Conservation (phyloP, 2,329 filamentous ascomycete species). For the Aspergillus novoparasiticus region DNA sequence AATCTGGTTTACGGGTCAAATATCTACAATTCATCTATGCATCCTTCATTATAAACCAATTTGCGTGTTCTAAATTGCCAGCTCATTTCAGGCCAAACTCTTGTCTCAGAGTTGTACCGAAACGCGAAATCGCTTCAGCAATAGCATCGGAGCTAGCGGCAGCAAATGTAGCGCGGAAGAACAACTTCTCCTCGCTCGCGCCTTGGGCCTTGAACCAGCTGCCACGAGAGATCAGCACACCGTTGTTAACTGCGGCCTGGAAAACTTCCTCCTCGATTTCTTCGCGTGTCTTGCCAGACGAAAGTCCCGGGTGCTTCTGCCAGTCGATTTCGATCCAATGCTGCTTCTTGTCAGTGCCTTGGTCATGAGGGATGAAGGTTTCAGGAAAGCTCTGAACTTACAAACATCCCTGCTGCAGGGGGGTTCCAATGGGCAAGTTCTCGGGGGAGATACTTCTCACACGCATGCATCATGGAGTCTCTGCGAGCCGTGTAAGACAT, state of each 20-base stretch:
- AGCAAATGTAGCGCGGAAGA: slow-evolving; percentile 89
- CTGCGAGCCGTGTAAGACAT: slow-evolving; percentile 78
- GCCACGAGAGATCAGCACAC: slow-evolving; percentile 79
- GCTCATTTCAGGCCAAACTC: slow-evolving; percentile 54
- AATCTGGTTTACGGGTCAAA: neutral
- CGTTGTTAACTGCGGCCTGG: slow-evolving; percentile 70
- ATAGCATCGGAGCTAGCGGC: slow-evolving; percentile 73
- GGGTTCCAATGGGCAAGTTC: slow-evolving; percentile 78
- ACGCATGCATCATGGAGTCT: slow-evolving; percentile 75
- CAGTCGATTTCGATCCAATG: slow-evolving; percentile 54
- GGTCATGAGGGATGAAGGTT: neutral
- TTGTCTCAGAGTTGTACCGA: slow-evolving; percentile 72
- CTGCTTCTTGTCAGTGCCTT: slow-evolving; percentile 24
- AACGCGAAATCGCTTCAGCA: slow-evolving; percentile 70
- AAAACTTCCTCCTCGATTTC: slow-evolving; percentile 85
- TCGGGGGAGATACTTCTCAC: slow-evolving; percentile 73
- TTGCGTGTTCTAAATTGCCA: neutral
- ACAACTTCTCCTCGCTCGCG: slow-evolving; percentile 65
- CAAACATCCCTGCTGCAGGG: slow-evolving; percentile 92
- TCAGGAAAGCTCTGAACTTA: slow-evolving; percentile 48
- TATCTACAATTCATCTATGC: neutral
- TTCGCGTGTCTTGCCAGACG: slow-evolving; percentile 40
- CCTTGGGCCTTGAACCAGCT: slow-evolving; percentile 88
- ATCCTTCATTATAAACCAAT: neutral
- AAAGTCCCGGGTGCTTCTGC: slow-evolving; percentile 46